These are phyloP conservation scores for Aphanoascus verrucosus DNA, from an alignment of 2,329 filamentous ascomycete genomes.

Conservation along the genomic window DNA sequence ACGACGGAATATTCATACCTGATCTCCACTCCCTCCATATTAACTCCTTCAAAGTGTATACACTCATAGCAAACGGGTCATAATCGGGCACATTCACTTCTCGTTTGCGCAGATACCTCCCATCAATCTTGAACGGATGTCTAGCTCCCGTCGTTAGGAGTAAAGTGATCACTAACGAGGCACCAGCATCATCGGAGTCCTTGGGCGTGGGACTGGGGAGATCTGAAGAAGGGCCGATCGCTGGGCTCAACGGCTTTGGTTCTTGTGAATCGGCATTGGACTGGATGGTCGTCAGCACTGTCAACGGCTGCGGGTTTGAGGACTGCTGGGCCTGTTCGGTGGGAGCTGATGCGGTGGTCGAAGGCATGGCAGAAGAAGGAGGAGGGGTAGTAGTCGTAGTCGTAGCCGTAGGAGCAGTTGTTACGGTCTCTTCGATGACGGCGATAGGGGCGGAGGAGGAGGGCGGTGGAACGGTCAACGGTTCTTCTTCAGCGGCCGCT, in stretches of 20 bases:
- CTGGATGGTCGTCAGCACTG: neutral
- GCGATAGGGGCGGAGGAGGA: neutral
- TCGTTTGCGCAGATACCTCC: slow-evolving; percentile 70
- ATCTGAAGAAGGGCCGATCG: slow-evolving; percentile 8
- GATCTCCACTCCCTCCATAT: slow-evolving; percentile 87
- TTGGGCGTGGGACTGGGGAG: slow-evolving; percentile 29
- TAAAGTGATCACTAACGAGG: slow-evolving; percentile 55
- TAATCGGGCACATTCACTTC: slow-evolving; percentile 65
- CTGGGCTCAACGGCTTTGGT: slow-evolving; percentile 7
- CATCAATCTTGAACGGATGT: slow-evolving; percentile 83
- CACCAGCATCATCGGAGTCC: slow-evolving; percentile 22
- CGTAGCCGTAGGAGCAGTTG: neutral
- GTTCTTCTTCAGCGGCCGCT: neutral
- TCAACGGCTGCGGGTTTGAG: neutral
- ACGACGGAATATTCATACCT: slow-evolving; percentile 35
- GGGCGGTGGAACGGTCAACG: neutral
- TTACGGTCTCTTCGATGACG: neutral
- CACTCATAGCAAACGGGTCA: slow-evolving; percentile 80
- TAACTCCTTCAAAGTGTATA: slow-evolving; percentile 88
- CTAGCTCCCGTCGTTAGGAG: slow-evolving; percentile 70
- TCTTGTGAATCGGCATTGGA: slow-evolving; percentile 1
- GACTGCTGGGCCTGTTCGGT: neutral
- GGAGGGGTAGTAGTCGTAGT: too few relatives aligned
- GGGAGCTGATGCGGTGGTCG: slow-evolving; percentile 1
- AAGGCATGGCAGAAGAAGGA: neutral